phyloP scores from a whole-genome alignment of 139 green algal species.

The Nannochloris sp. region DNA sequence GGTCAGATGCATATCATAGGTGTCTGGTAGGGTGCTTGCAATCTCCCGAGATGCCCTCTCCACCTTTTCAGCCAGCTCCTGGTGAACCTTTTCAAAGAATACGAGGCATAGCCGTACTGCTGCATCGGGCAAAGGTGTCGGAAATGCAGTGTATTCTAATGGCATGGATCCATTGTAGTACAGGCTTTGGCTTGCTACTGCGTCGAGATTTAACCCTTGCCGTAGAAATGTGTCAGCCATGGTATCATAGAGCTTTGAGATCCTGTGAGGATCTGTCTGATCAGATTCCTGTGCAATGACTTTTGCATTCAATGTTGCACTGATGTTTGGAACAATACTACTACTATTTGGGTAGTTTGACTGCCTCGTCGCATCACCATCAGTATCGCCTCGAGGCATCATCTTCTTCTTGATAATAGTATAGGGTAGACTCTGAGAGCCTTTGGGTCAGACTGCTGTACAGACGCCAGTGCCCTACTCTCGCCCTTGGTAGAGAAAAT shows the following conservation, averaged over 20 bases:
- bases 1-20: constrained; percentile 22
- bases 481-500: too few species aligned
- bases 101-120: constrained; percentile 17
- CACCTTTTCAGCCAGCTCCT: constrained; percentile 1
- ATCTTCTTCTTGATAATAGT: too few species aligned
- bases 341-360: background rate
- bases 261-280: constrained; percentile 19
- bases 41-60: constrained; percentile 15
- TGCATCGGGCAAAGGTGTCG: constrained; percentile 20
- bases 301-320: constrained; percentile 24
- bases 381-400: too few species aligned
- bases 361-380: too few species aligned
- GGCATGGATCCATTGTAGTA: constrained; percentile 24
- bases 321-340: constrained; percentile 25
- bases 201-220: constrained; percentile 29
- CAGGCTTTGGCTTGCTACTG: constrained; percentile 22
- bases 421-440: too few species aligned
- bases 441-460: too few species aligned
- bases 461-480: too few species aligned
- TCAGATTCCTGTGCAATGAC: constrained; percentile 18
- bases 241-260: constrained; percentile 27
- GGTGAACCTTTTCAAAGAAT: constrained; percentile 27
- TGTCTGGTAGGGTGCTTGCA: constrained; percentile 15
- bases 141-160: constrained; percentile 33
- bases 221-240: constrained; percentile 24